A percentile compares a stretch with the other conserved stretches of the same genome.
These are phyloP conservation scores for Agapanthus africanus DNA, from an alignment of 106 monocot species.

Conservation along the genomic window DNA sequence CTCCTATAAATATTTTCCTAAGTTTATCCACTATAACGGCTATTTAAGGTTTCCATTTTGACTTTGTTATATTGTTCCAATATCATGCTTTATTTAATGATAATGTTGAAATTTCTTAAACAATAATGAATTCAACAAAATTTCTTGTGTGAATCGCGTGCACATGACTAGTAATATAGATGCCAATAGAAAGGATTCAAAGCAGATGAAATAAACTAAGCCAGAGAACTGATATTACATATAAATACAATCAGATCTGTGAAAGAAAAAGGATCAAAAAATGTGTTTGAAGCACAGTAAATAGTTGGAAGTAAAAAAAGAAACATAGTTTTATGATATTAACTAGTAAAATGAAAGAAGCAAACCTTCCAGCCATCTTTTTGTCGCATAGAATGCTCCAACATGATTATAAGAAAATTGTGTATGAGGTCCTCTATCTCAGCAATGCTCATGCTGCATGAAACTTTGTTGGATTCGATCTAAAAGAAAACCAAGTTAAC, in stretches of 20 bases:
- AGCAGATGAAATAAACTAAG: background rate
- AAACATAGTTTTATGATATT: background rate
- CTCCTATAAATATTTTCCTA: no score
- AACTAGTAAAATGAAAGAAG: background rate
- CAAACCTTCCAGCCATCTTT: conserved; percentile 98
- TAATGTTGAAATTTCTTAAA: no score
- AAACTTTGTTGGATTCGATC: conserved; percentile 46
- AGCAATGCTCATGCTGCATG: conserved; percentile 45
- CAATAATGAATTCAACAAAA: no score
- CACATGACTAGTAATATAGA: background rate
- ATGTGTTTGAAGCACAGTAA: background rate
- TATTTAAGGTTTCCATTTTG: no score
- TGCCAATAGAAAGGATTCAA: background rate
- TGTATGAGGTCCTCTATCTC: conserved; percentile 96
- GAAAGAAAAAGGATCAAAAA: background rate
- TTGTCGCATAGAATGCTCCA: conserved; percentile 95
- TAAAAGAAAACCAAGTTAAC: conserved; percentile 14
- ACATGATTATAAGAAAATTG: conserved; percentile 86
- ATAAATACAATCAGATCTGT: background rate
- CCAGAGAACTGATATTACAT: background rate
- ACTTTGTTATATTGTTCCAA: no score
- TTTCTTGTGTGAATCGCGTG: no score
- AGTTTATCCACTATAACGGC: no score
- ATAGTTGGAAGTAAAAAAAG: background rate
- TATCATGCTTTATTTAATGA: no score